phyloP scores from a whole-genome alignment of 2,329 filamentous ascomycete species.

The Ustulina deusta region DNA sequence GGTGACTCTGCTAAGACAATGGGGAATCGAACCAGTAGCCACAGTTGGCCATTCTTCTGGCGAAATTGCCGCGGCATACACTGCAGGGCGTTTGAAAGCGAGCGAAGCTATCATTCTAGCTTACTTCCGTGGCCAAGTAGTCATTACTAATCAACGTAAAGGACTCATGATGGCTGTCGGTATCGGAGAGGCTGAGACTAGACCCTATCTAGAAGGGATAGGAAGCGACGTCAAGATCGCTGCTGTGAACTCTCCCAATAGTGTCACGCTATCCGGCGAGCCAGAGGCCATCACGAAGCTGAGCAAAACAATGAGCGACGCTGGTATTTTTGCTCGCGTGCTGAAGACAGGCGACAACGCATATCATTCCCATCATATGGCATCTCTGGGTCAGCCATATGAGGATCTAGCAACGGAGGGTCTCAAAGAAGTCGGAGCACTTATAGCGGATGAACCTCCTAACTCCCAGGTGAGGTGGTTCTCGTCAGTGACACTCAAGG shows the following conservation, averaged over 20 bases:
- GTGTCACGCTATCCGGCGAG: conserved; percentile 29
- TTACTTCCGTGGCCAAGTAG: conserved; percentile 41
- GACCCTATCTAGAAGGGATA: not conserved
- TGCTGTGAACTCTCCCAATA: conserved; percentile 22
- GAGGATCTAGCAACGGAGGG: conserved; percentile 1
- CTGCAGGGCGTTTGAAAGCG: conserved; percentile 39
- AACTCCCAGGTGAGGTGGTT: not conserved
- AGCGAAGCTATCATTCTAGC: conserved; percentile 44
- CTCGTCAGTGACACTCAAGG: conserved; percentile 8
- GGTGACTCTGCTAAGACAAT: conserved; percentile 46
- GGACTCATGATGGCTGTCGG: conserved; percentile 26
- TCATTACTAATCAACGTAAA: not conserved
- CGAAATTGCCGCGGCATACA: conserved; percentile 49
- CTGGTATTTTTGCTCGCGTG: conserved; percentile 13
- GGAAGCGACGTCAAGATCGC: not conserved
- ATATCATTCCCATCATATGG: conserved; percentile 37
- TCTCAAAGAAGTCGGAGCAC: not conserved
- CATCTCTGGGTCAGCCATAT: conserved; percentile 9
- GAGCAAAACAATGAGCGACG: not conserved
- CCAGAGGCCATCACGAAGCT: not conserved
- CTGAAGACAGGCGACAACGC: conserved; percentile 19
- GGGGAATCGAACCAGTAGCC: conserved; percentile 42
- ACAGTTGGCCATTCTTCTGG: conserved; percentile 53
- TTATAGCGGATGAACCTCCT: not conserved
- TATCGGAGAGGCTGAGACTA: not conserved